phyloP scores from a whole-genome alignment of 495 filamentous ascomycete species.

The Extremus antarcticus region DNA sequence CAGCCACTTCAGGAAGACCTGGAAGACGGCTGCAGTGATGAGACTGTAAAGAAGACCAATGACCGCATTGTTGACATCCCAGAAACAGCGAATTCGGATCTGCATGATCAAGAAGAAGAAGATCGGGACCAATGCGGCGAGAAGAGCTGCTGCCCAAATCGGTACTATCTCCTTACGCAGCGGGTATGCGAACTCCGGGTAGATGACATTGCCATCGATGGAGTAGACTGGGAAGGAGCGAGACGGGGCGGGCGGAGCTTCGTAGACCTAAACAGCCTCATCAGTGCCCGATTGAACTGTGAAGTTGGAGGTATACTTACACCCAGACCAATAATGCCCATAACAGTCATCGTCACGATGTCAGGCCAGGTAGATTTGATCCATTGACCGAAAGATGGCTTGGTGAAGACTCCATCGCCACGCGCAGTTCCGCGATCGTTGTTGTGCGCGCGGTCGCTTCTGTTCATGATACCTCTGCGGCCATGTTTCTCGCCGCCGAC shows the following conservation, averaged over 20 bases:
- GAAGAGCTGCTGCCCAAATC: slow-evolving; percentile 46
- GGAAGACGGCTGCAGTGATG: slow-evolving; percentile 47
- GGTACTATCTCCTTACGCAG: slow-evolving; percentile 52
- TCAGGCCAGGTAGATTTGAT: slow-evolving; percentile 47
- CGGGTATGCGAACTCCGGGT: slow-evolving; percentile 52
- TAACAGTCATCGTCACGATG: slow-evolving; percentile 43
- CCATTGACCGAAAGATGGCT: slow-evolving; percentile 15
- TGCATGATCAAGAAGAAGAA: slow-evolving; percentile 39
- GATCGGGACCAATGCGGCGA: slow-evolving; percentile 46
- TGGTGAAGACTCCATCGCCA: not conserved
- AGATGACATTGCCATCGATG: slow-evolving; percentile 47
- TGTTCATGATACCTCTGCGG: not conserved
- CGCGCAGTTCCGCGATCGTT: not conserved
- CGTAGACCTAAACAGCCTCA: slow-evolving; percentile 37
- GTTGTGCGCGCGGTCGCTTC: not conserved
- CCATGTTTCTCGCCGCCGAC: not conserved
- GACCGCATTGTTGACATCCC: slow-evolving; percentile 54
- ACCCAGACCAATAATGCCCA: slow-evolving; percentile 47
- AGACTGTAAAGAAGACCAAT: slow-evolving; percentile 50
- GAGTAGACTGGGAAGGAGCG: slow-evolving; percentile 50
- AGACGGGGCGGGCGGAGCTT: slow-evolving; percentile 43
- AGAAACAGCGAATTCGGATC: slow-evolving; percentile 52
- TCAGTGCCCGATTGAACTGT: not conserved
- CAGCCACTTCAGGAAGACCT: slow-evolving; percentile 43
- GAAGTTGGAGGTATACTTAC: slow-evolving; percentile 31